Evolutionary conservation across 2,329 filamentous ascomycete species (phyloP), one percentile per base, ranked within the genome.

Genomic region (Penicillium janthinellum): DNA sequence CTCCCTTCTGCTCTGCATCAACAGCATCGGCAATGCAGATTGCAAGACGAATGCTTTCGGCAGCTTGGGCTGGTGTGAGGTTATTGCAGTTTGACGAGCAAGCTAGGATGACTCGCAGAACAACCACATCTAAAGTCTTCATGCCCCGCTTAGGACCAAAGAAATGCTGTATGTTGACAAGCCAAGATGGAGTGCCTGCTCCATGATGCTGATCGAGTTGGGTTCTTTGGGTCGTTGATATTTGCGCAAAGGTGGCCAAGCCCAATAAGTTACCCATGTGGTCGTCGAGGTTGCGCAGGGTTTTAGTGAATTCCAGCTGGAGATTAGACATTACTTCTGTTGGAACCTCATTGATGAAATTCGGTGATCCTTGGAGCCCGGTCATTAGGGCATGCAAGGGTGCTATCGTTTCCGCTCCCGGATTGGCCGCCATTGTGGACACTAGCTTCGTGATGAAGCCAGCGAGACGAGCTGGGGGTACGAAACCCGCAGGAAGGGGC

Each of bases 51-150:
- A 79, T 71, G 35, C 76, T 74, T 55, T 78, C 68, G 12, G 70
- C 64, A 8, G 73, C 69, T 25, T 77, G 67, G 0, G 64, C 44
- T 0, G 64, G 45, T 7, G 68, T 66, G 14, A 77, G 51, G 14
- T 61, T 63, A 44, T 65, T 71, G 47, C 68, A 75, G 47, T 67
- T 75, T 11, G 72, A 70, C n/a, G 76, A 79, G 54, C 75, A 77
- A 31, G 72, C 72, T 42, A 79, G 69, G 10, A 78, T 75, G 10
- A 73, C 75, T 11, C 74, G 71, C 50, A 79, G 60, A n/a, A 78
- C 70, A 14, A 77, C 75, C 34, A 79, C 64, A 57, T 79, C 77
- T 14, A 79, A 63, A 0, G 75, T 79, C 56, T 79, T 79, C 11
- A 72, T 54, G 3, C 71, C 76, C 7, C 75, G 70, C 54, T 75